A percentile compares a stretch with the other conserved stretches of the same genome.
Evolutionary conservation across 2,329 filamentous ascomycete species (phyloP).

Genomic region (Curvularia verruculosa): DNA sequence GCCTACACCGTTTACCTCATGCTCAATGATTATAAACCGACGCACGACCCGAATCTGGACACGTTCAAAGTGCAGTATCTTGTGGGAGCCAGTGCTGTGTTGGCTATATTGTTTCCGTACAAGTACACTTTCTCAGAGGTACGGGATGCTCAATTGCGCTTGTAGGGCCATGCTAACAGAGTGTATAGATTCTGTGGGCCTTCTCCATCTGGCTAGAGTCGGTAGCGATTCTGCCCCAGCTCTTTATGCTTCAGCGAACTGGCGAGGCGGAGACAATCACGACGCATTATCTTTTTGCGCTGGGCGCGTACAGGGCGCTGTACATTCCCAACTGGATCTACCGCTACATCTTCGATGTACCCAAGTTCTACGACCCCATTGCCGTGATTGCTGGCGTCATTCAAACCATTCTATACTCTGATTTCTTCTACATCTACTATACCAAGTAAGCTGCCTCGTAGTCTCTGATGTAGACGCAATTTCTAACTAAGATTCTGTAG

Average conservation of each 20-base stretch:
- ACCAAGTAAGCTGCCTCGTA: constrained; percentile 67
- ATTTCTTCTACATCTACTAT: constrained; percentile 99
- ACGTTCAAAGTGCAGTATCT: constrained; percentile 98
- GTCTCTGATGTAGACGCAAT: background rate
- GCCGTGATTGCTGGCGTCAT: constrained; percentile 86
- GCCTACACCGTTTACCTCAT: constrained; percentile 97
- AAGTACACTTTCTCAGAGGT: constrained; percentile 77
- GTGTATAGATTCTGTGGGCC: constrained; percentile 81
- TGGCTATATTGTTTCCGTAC: constrained; percentile 85
- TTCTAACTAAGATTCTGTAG: constrained; percentile 32
- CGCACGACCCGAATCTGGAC: constrained; percentile 94
- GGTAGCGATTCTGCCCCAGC: constrained; percentile 93
- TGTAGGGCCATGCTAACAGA: constrained; percentile 16
- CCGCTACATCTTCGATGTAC: constrained; percentile 77
- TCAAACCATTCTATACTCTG: constrained; percentile 94
- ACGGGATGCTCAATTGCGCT: background rate
- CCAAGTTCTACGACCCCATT: constrained; percentile 77
- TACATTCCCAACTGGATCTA: constrained; percentile 99
- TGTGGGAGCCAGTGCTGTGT: constrained; percentile 75
- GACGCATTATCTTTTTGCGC: constrained; percentile 93
- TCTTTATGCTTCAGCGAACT: constrained; percentile 97
- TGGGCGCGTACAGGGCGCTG: constrained; percentile 87
- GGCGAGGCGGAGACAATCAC: constrained; percentile 99
- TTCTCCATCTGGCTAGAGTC: constrained; percentile 98
- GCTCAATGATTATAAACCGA: constrained; percentile 96